phyloP scores from a whole-genome alignment of 768 basidiomycete genomes.

The Pilatotrama ljubarskyi region DNA sequence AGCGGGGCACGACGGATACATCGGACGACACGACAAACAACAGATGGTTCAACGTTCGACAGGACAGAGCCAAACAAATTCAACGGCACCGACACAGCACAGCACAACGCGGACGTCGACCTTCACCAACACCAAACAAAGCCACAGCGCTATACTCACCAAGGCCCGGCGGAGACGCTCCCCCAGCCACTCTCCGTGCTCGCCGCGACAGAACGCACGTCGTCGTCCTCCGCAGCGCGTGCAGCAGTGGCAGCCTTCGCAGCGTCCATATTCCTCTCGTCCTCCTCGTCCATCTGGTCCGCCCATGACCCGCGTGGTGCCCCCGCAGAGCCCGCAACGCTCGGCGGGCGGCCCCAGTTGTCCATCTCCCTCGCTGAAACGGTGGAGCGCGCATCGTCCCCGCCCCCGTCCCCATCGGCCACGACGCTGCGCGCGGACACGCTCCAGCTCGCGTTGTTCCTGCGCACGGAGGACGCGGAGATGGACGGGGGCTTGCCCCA shows the following conservation, averaged over 20 bases:
- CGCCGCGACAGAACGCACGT: constrained; percentile 14
- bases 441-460: constrained; percentile 17
- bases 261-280: not conserved
- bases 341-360: constrained; percentile 13
- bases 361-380: constrained; percentile 5
- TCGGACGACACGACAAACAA: too few species aligned
- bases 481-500: constrained; percentile 14
- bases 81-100: not conserved
- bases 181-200: constrained; percentile 18
- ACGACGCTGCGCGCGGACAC: not conserved
- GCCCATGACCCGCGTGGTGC: not conserved
- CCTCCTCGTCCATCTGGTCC: constrained; percentile 7
- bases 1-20: too few species aligned
- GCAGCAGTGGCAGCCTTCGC: not conserved
- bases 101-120: not conserved
- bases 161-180: constrained; percentile 15
- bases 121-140: too few species aligned
- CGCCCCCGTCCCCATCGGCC: not conserved
- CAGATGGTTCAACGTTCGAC: too few species aligned
- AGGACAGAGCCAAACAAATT: not conserved
- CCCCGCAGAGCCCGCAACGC: not conserved
- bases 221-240: not conserved
- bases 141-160: constrained; percentile 5
- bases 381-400: constrained; percentile 1
- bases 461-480: constrained; percentile 7